phyloP scores from a whole-genome alignment of 2,329 filamentous ascomycete genomes.

The Colletotrichum gigasporum region DNA sequence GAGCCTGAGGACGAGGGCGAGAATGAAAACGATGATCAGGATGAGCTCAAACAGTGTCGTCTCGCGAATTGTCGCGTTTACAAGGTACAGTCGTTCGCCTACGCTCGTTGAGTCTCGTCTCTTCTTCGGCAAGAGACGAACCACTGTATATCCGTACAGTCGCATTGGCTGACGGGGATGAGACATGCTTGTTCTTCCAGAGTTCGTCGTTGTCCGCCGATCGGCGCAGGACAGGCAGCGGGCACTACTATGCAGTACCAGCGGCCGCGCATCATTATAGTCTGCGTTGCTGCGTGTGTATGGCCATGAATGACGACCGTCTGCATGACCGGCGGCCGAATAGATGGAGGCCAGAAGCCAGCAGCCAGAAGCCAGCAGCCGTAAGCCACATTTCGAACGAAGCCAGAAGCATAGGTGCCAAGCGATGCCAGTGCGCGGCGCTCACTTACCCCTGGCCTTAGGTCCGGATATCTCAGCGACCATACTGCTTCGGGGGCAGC shows the following conservation, averaged over 20 bases:
- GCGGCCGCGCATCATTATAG: background rate
- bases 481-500: background rate
- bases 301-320: background rate
- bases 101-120: background rate
- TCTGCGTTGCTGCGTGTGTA: background rate
- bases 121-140: background rate
- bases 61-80: background rate
- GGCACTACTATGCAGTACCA: background rate
- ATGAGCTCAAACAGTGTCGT: no score
- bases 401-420: background rate
- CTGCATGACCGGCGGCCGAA: background rate
- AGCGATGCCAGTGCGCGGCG: background rate
- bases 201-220: background rate
- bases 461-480: background rate
- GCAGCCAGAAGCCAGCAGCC: background rate
- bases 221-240: no score
- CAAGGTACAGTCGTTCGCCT: no score
- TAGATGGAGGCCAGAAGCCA: no score
- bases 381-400: background rate
- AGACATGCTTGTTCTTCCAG: background rate
- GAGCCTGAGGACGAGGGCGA: background rate
- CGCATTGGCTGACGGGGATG: background rate
- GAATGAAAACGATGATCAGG: no score
- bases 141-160: background rate
- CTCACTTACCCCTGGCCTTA: background rate